Base-by-base conservation (phyloP, 768 basidiomycete species). In the Rhodosporidiobolus sp. region DNA sequence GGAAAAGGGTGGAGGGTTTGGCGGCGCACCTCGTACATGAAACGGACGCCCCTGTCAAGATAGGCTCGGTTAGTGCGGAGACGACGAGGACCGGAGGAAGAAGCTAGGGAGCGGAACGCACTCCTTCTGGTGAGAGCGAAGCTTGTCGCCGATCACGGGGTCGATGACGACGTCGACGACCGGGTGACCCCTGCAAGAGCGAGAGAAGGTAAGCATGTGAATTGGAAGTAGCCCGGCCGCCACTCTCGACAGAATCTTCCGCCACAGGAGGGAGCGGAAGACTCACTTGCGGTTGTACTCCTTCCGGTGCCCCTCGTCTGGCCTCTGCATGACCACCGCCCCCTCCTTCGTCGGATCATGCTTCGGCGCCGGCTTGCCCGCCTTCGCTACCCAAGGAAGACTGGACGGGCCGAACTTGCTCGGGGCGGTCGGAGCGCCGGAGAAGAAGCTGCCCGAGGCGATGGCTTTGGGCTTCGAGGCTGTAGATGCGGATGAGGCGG, bases 111-210 rank as follows among this genome's bases (percentile, higher is more conserved):
- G 19, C 67, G 67, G 48, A 30, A 81, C 77, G 63, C 93, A 94
- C 85, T 96, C 94, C 57, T 86, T 84, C 79, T 99, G 96, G 82
- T 99, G 96, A 22, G 89, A 87, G 63, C 95, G 85, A 81, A 99
- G 86, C 63, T 86, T 85, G 49, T 86, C 85, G 3, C 87, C 84
- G 32, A 99, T 79, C n/a, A 90, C 82, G 3, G 94, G 95, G 79
- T 98, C 95, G 38, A 99, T 80, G 4, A 98, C 94, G 8, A 98
- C 94, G 64, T 83, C 83, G 16, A 82, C 85, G 19, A 93, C 80
- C 9, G 88, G 84, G 20, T 85, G 77, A 65, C 86, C 83, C 79
- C 92, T 93, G 69, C 24, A 28, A 61, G 22, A 6, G 20, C 0
- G 16, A 26, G 26, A 6, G n/a, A n/a, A 48, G n/a, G n/a, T n/a